Percentiles rank a stretch among this genome's conserved stretches.
Evolutionary conservation across 139 green algal species (phyloP).

Genomic region (Closterium sp.): DNA sequence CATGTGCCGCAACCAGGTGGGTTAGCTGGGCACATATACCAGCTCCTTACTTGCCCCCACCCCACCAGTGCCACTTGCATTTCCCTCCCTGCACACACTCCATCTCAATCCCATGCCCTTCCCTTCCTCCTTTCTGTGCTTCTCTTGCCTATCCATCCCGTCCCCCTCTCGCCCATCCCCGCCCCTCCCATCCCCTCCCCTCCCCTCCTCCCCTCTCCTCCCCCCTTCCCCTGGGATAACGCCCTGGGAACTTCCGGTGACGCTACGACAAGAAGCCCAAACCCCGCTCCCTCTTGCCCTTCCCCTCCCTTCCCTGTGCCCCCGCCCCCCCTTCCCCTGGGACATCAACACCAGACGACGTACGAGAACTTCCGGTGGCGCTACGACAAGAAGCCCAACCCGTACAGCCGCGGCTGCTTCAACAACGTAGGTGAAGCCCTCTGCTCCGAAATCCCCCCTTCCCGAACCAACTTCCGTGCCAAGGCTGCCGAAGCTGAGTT

Average conservation of each 20-base stretch:
- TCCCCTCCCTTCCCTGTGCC: background rate
- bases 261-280: too few species aligned
- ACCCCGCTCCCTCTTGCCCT: background rate
- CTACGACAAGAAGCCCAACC: conserved; percentile 63
- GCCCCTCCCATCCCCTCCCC: too few species aligned
- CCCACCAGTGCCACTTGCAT: background rate
- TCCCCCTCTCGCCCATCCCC: too few species aligned
- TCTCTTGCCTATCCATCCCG: too few species aligned
- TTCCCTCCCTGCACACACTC: background rate
- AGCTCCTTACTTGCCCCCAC: too few species aligned
- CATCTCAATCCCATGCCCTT: background rate
- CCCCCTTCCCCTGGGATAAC: too few species aligned
- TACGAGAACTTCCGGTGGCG: conserved; percentile 95
- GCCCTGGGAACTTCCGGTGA: too few species aligned
- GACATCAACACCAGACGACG: conserved; percentile 75
- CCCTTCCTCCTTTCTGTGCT: too few species aligned
- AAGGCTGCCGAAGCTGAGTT: background rate
- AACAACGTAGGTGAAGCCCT: conserved; percentile 66
- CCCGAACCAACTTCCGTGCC: conserved; percentile 48
- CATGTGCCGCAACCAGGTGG: conserved; percentile 60
- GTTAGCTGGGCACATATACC: background rate
- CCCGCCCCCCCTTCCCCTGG: background rate
- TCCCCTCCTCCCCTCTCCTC: too few species aligned
- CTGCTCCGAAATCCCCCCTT: conserved; percentile 33
- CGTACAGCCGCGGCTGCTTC: conserved; percentile 63